Base-by-base conservation (phyloP, 768 basidiomycete species). In the Tubosaeta sp. region DNA sequence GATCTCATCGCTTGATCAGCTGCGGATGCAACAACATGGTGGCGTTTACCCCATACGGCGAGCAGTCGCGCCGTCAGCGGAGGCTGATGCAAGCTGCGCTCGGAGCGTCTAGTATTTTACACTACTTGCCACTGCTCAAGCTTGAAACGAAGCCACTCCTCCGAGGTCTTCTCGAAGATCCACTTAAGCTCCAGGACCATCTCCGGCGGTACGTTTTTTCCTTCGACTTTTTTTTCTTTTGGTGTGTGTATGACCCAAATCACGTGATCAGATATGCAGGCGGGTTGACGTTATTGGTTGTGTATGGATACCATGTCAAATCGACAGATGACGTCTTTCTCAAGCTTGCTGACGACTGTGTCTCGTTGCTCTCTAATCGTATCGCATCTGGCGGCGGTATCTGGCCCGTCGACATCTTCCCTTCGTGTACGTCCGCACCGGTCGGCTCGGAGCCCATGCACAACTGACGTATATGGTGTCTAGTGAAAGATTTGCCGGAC, bases 21-120 rank as follows among this genome's bases (percentile, higher is more conserved):
- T 70, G 84, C 59, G 83, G 83, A 35, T 85, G 84, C 65, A 76
- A 85, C 60, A 80, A 84, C 63, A 86, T 87, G 82, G 78, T 83
- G 49, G 84, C 83, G 2, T 86, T 88, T 65, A 84, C 83, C 5
- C 74, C 75, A 16, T 86, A 88, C 61, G 80, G 81, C 32, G 83
- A 85, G 54, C 74, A 76, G 60, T 75, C 74, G 42, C 81, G 79
- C 52, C 79, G 84, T 22, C 85, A 87, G 65, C 81, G 87, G 59
- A 78, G 70, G 58, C 77, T 88, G 39, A 79, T 88, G 69, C 81
- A 83, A 63, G 77, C 78, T 46, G 85, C 86, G 6, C 75, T 89
- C 34, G 79, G 80, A 34, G 55, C 72, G 27, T 72, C 74, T 11
- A 72, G 67, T 19, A 80, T 88, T 51, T 75, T 78, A 9, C 61